Conservation (phyloP, 2,329 filamentous ascomycete genomes). For the Aspergillus niger region DNA sequence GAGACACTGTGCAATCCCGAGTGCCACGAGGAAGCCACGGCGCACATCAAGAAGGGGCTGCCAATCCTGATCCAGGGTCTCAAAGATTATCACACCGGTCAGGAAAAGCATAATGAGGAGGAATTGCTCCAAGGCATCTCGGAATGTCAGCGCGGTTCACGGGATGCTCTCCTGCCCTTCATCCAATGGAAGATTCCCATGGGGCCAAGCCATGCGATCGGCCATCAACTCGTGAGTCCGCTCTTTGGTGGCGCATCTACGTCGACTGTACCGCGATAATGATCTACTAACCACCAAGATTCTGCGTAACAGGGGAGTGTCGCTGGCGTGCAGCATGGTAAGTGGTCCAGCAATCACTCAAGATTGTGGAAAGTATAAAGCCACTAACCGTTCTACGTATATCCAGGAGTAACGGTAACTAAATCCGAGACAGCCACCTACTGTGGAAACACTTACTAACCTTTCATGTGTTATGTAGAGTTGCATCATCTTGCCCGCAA, state of each 20-base stretch:
- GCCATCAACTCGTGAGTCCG: conserved; percentile 4
- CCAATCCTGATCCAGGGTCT: background rate
- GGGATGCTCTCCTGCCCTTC: background rate
- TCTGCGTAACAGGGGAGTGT: background rate
- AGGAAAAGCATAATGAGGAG: background rate
- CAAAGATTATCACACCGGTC: background rate
- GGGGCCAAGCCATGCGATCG: conserved; percentile 3
- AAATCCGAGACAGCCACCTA: background rate
- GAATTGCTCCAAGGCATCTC: conserved; percentile 4
- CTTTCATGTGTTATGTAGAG: background rate
- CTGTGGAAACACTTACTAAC: background rate
- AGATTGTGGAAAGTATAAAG: background rate
- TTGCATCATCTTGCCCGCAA: conserved; percentile 2
- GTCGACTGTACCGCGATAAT: background rate
- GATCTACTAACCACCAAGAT: background rate
- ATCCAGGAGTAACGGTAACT: conserved; percentile 2
- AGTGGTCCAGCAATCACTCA: background rate
- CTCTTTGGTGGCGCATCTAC: too few species aligned
- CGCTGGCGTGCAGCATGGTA: conserved; percentile 8
- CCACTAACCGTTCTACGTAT: background rate
- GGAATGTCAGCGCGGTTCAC: conserved; percentile 5
- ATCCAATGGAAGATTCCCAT: conserved; percentile 6
- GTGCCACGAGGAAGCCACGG: conserved; percentile 2
- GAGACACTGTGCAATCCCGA: background rate
- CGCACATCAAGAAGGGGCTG: background rate